Conservation (phyloP, 345 rosid genomes). For the Eucalyptus marginata region DNA sequence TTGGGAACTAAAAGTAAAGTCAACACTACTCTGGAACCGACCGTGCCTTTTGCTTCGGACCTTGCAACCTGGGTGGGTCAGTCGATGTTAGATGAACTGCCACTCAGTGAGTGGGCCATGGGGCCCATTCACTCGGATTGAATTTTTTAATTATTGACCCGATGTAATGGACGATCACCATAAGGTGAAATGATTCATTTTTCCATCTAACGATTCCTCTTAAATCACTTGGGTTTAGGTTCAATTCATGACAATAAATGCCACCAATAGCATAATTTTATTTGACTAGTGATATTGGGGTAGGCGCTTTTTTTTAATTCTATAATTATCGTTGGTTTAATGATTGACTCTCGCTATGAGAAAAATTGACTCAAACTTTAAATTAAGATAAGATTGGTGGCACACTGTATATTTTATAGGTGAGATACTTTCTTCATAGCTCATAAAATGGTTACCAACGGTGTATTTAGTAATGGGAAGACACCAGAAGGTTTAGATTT, state of each 20-base stretch:
- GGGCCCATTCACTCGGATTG: background rate
- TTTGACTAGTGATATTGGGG: background rate
- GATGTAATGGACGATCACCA: background rate
- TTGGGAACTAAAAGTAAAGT: background rate
- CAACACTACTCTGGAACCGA: background rate
- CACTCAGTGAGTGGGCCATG: background rate
- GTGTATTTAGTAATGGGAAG: background rate
- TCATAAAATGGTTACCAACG: background rate
- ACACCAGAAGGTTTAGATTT: background rate
- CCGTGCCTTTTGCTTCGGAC: background rate
- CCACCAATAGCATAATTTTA: background rate
- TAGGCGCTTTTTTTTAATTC: background rate
- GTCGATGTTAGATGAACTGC: background rate
- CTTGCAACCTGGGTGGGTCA: background rate
- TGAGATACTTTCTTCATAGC: background rate
- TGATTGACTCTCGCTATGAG: background rate
- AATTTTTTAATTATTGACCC: background rate
- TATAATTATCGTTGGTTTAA: too few relatives aligned
- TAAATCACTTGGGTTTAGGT: background rate
- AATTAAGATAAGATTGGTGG: background rate
- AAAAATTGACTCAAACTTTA: too few relatives aligned
- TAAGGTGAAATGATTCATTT: background rate
- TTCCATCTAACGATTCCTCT: background rate
- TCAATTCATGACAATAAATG: background rate
- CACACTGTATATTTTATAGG: background rate